Evolutionary conservation across 139 green algal species (phyloP).

Genomic region (Coccomyxa sp.): DNA sequence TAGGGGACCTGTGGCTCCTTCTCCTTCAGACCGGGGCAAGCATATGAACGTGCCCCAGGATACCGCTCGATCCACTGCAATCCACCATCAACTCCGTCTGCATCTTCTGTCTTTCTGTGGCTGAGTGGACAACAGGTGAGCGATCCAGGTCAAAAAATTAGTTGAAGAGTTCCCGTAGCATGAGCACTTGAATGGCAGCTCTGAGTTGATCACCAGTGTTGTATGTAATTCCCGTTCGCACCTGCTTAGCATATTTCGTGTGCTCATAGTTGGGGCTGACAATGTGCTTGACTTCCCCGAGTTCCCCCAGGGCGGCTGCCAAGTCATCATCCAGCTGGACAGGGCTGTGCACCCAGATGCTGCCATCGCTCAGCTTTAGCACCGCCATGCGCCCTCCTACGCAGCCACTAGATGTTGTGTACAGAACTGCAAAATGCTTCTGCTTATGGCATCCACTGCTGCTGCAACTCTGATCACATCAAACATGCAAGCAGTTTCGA

Average conservation of each 20-base stretch:
- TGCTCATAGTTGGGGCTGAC: conserved; percentile 66
- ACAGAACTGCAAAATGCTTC: no score
- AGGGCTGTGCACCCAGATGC: conserved; percentile 57
- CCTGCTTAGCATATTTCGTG: conserved; percentile 25
- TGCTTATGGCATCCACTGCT: background rate
- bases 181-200: no score
- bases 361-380: conserved; percentile 26
- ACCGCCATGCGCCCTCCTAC: conserved; percentile 25
- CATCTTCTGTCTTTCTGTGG: no score
- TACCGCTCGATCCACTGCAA: conserved; percentile 52
- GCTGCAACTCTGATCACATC: background rate
- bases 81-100: no score
- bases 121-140: no score
- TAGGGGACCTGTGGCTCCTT: conserved; percentile 36
- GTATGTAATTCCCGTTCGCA: background rate
- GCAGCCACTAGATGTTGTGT: conserved; percentile 11
- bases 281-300: conserved; percentile 52
- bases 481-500: no score
- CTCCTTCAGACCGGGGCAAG: conserved; percentile 35
- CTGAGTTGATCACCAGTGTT: background rate
- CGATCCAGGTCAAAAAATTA: no score
- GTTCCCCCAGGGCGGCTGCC: conserved; percentile 25
- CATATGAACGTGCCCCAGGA: conserved; percentile 37
- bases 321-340: conserved; percentile 41
- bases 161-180: no score